phyloP scores from a whole-genome alignment of 2,329 filamentous ascomycete genomes.

The Exophiala spinifera region DNA sequence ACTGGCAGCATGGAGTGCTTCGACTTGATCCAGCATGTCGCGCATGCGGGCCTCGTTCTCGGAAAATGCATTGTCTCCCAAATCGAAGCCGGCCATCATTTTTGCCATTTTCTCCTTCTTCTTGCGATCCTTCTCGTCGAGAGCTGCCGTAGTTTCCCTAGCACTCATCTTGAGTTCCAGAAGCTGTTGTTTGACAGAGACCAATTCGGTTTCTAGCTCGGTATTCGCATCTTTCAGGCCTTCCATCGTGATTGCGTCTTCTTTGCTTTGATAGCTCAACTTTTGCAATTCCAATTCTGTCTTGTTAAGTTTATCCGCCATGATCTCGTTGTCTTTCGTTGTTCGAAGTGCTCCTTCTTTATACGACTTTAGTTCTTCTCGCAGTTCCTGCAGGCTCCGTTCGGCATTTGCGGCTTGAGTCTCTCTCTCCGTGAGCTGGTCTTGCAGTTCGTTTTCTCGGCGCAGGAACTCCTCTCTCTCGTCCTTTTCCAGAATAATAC shows the following conservation, averaged over 20 bases:
- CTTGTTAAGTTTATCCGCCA: conserved; percentile 83
- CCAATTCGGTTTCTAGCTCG: conserved; percentile 85
- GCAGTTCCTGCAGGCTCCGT: conserved; percentile 74
- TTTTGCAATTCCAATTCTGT: conserved; percentile 96
- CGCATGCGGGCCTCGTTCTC: conserved; percentile 85
- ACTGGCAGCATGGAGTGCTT: conserved; percentile 73
- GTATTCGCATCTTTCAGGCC: conserved; percentile 92
- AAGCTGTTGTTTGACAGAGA: conserved; percentile 89
- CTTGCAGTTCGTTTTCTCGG: conserved; percentile 94
- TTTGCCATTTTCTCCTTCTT: conserved; percentile 99
- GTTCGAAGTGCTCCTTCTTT: conserved; percentile 82
- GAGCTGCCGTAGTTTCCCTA: conserved; percentile 82
- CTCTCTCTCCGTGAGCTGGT: conserved; percentile 92
- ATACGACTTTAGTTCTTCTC: conserved; percentile 78
- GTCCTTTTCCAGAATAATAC: conserved; percentile 86
- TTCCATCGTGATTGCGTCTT: conserved; percentile 96
- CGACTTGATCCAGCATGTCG: conserved; percentile 78
- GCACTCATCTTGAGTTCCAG: conserved; percentile 95
- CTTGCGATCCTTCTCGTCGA: conserved; percentile 96
- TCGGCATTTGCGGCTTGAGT: conserved; percentile 74
- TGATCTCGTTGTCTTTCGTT: conserved; percentile 84
- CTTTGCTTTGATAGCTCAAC: conserved; percentile 91
- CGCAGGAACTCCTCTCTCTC: conserved; percentile 94
- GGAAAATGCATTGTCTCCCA: conserved; percentile 88
- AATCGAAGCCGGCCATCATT: conserved; percentile 99